A percentile compares a stretch with the other conserved stretches of the same genome.
Evolutionary conservation across 1,284 basidiomycete species (phyloP).

Genomic region (Ganoderma multipileum): DNA sequence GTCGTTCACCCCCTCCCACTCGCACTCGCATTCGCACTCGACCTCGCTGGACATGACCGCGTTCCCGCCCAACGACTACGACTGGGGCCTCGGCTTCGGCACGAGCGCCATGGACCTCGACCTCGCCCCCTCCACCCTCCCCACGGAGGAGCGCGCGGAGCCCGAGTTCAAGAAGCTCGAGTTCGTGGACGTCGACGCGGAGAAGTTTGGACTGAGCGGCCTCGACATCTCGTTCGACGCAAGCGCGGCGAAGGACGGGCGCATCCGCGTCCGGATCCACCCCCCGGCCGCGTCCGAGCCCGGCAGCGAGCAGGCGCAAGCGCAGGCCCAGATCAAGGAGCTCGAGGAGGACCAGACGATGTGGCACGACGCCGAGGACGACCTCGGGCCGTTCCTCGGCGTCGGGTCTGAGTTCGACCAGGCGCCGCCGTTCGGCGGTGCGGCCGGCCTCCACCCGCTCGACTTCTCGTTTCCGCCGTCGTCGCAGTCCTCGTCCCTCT

Average conservation of each 20-base stretch:
- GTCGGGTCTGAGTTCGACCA: constrained; percentile 43
- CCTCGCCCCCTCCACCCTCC: constrained; percentile 36
- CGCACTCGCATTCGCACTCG: constrained; percentile 49
- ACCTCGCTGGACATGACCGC: constrained; percentile 56
- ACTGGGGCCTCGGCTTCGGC: constrained; percentile 55
- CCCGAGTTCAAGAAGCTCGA: constrained; percentile 53
- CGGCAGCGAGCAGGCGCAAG: constrained; percentile 37
- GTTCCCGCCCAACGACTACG: constrained; percentile 51
- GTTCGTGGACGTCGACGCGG: constrained; percentile 57
- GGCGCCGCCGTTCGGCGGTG: not conserved
- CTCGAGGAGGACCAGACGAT: constrained; percentile 41
- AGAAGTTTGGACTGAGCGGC: constrained; percentile 59
- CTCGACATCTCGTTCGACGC: constrained; percentile 78
- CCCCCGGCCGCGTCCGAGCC: constrained; percentile 38
- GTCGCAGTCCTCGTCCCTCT: constrained; percentile 30
- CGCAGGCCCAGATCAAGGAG: constrained; percentile 33
- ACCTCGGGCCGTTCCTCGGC: constrained; percentile 63
- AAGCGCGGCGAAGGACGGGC: constrained; percentile 65
- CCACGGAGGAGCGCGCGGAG: constrained; percentile 31
- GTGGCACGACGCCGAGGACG: constrained; percentile 39
- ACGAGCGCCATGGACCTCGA: constrained; percentile 60
- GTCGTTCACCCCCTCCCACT: constrained; percentile 53
- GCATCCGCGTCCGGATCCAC: constrained; percentile 77
- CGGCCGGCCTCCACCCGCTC: constrained; percentile 35
- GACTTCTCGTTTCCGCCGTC: constrained; percentile 48